Evolutionary conservation across 768 basidiomycete genomes (phyloP).

Genomic region (Coprinopsis marcescibilis): DNA sequence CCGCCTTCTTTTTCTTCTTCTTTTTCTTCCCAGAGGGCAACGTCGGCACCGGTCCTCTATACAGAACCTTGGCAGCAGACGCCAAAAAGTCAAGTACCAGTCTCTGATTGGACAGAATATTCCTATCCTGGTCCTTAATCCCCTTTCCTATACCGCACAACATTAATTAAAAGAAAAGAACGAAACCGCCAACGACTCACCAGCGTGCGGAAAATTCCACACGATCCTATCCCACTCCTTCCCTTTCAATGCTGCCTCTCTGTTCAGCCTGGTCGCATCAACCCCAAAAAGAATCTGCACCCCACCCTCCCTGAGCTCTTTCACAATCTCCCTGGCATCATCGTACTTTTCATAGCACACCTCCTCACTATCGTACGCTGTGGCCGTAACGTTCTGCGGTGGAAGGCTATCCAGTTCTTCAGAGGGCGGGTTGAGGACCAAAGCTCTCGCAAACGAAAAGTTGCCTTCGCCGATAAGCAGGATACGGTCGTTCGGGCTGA

Average conservation of each 20-base stretch:
- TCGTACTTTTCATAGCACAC: conserved; percentile 82
- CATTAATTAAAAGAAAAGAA: background rate
- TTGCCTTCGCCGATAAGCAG: conserved; percentile 91
- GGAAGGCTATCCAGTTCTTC: conserved; percentile 48
- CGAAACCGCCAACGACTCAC: too few species aligned
- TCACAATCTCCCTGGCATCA: conserved; percentile 57
- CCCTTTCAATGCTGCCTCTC: conserved; percentile 48
- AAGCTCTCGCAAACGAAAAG: conserved; percentile 83
- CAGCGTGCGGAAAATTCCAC: conserved; percentile 97
- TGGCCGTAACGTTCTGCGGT: conserved; percentile 70
- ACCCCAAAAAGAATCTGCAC: conserved; percentile 72
- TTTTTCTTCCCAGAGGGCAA: conserved; percentile 35
- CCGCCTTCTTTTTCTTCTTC: conserved; percentile 41
- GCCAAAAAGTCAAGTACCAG: conserved; percentile 79
- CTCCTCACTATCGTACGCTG: conserved; percentile 76
- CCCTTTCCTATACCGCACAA: conserved; percentile 58
- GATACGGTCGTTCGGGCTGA: conserved; percentile 57
- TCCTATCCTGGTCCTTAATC: conserved; percentile 89
- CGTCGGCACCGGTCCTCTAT: conserved; percentile 48
- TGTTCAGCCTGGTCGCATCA: conserved; percentile 79
- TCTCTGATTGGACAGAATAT: conserved; percentile 84
- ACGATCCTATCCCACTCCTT: conserved; percentile 72
- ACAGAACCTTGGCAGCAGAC: conserved; percentile 59
- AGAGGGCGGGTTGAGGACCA: conserved; percentile 41
- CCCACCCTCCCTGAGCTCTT: conserved; percentile 48